Conservation (phyloP, 2,329 filamentous ascomycete species). For the Amesomyces nigricolor region DNA sequence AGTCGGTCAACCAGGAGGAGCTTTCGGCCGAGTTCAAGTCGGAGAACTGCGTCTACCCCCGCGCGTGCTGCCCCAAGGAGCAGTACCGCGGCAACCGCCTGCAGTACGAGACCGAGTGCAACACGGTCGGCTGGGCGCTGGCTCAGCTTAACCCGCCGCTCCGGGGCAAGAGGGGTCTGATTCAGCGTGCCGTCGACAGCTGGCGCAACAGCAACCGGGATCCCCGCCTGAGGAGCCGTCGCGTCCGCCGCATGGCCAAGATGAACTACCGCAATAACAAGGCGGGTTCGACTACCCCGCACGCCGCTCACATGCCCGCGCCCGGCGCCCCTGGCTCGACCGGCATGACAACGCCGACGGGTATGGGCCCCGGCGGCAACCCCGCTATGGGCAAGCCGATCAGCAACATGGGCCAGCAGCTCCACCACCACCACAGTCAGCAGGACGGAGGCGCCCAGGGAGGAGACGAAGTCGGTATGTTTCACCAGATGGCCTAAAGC, state of each 20-base stretch:
- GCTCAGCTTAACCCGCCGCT: slow-evolving; percentile 88
- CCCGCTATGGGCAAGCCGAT: slow-evolving; percentile 60
- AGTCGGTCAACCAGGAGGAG: slow-evolving; percentile 87
- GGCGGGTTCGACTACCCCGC: slow-evolving; percentile 45
- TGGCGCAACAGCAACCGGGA: slow-evolving; percentile 99
- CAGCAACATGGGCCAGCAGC: slow-evolving; percentile 57
- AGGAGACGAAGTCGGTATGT: slow-evolving; percentile 94
- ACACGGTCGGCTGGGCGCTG: slow-evolving; percentile 98
- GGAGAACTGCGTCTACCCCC: slow-evolving; percentile 96
- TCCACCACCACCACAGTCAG: slow-evolving; percentile 72
- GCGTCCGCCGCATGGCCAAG: slow-evolving; percentile 93
- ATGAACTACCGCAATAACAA: slow-evolving; percentile 71
- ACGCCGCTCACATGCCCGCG: slow-evolving; percentile 60
- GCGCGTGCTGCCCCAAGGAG: slow-evolving; percentile 90
- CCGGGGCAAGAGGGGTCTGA: slow-evolving; percentile 88
- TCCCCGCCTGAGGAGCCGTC: slow-evolving; percentile 78
- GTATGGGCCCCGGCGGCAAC: slow-evolving; percentile 53
- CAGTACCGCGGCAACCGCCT: slow-evolving; percentile 93
- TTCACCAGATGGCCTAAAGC: slow-evolving; percentile 77
- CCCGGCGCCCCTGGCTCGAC: slow-evolving; percentile 49
- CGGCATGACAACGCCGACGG: slow-evolving; percentile 57
- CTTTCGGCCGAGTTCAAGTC: slow-evolving; percentile 87
- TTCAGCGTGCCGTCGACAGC: slow-evolving; percentile 94
- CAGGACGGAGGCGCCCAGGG: slow-evolving; percentile 60
- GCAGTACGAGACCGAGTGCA: slow-evolving; percentile 97